Evolutionary conservation across 306 rosid genomes (phyloP).

Genomic region (Calophaca sinica): DNA sequence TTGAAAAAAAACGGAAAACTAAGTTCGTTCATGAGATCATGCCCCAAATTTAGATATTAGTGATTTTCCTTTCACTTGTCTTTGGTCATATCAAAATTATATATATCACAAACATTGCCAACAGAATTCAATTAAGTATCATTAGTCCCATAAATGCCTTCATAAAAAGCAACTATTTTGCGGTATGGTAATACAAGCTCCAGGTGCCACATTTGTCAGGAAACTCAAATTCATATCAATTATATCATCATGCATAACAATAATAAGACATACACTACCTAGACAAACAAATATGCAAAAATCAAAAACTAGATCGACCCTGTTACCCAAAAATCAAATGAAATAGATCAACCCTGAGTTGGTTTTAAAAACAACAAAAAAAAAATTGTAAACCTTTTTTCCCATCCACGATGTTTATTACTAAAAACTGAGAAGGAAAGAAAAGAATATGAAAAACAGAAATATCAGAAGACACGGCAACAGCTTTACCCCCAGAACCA

Average conservation of each 20-base stretch:
- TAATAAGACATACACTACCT: not conserved
- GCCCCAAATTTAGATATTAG: not conserved
- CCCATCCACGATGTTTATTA: not conserved
- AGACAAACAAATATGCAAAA: conserved; percentile 1
- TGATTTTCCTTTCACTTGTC: conserved; percentile 12
- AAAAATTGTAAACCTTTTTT: not conserved
- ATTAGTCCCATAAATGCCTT: not conserved
- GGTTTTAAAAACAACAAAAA: not conserved
- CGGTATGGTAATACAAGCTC: not conserved
- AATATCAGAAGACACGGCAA: too few species aligned
- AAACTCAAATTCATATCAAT: not conserved
- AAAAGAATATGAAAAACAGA: not conserved
- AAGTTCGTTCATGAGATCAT: not conserved
- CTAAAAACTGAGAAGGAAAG: not conserved
- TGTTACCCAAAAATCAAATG: not conserved
- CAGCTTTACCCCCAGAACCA: not conserved
- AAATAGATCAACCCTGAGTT: not conserved
- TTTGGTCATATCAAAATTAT: conserved; percentile 22
- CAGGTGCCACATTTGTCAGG: not conserved
- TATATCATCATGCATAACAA: not conserved
- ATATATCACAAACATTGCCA: conserved; percentile 30
- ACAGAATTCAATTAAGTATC: not conserved
- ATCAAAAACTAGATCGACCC: not conserved
- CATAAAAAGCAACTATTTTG: conserved; percentile 4
- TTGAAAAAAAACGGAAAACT: not conserved